Percentiles rank a stretch among this genome's conserved stretches.
phyloP scores from a whole-genome alignment of 2,329 filamentous ascomycete species.

The Colletotrichum plurivorum region DNA sequence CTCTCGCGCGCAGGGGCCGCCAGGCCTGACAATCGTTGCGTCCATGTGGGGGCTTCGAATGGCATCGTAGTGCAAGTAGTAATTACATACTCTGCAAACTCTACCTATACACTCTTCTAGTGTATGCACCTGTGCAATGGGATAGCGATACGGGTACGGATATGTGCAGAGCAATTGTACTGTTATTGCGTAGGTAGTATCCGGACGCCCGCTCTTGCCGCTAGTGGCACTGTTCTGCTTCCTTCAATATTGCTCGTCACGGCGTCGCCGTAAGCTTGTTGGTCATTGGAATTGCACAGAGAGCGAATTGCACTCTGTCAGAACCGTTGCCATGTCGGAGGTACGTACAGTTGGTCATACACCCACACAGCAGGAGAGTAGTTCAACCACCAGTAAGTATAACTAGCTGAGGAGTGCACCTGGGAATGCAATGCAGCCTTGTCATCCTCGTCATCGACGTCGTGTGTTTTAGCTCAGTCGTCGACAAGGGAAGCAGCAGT shows the following conservation, averaged over 20 bases:
- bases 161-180: conserved; percentile 5
- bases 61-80: too few relatives aligned
- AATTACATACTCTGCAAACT: not conserved
- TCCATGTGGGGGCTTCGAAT: too few relatives aligned
- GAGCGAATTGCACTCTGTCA: not conserved
- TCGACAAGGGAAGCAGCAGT: conserved; percentile 26
- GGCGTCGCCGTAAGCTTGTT: conserved; percentile 12
- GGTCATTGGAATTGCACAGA: not conserved
- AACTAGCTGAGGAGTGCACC: not conserved
- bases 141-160: too few relatives aligned
- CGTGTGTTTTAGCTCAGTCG: conserved; percentile 31
- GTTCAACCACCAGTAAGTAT: not conserved
- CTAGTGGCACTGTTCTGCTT: conserved; percentile 32
- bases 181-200: conserved; percentile 25
- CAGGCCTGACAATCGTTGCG: conserved; percentile 3
- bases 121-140: too few relatives aligned
- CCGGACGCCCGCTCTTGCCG: conserved; percentile 33
- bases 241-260: conserved; percentile 20
- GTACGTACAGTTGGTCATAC: not conserved
- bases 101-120: too few relatives aligned
- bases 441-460: conserved; percentile 2
- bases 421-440: not conserved
- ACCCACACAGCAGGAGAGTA: not conserved
- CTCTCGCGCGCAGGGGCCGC: conserved; percentile 15
- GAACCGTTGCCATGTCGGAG: not conserved